Base-by-base conservation (phyloP, 2,329 filamentous ascomycete genomes). In the Myrmaecium sp. region DNA sequence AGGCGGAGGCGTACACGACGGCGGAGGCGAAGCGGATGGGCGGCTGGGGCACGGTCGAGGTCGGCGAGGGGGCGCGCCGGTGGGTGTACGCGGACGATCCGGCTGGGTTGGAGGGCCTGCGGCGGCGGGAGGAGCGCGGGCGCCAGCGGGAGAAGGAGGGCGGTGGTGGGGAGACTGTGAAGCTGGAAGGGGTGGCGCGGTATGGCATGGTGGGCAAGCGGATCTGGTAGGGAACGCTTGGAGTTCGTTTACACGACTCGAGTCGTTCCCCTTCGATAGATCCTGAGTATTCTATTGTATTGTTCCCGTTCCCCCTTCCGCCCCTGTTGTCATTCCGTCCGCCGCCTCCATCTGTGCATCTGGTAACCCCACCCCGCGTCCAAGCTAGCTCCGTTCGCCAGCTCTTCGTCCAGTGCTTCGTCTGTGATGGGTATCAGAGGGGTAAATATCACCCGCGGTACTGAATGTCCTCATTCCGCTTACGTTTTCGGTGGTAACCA, bases 171-270 rank as follows among this genome's bases (percentile, higher is more conserved):
- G 39, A 43, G 33, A 48, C 51, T 29, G 64, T 68, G 27, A 70
- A 68, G 47, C 69, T 70, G 52, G 77, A 64, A 43, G 70, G 57
- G 47, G 81, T 72, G 35, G 70, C 64, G 39, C 65, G 89, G 41
- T 98, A 94, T 56, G 82, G 83, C 46, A 94, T 95, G 89, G 75
- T 83, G 40, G 81, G 82, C 1, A 95, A 94, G 64, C 67, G 89
- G 47, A 98, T 98, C 41, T 98, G 89, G 89, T 95, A 55, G 42
- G 8, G 13, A 8, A 9, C 22, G 8, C 8, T 20, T 20, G 8
- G 11, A 11, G 8, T 20, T 20, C 11, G 11, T 8, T 8, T 11
- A 20, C 18, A 20, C 11, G 18, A 8, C 18, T 20, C 8, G 18
- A 20, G 11, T 20, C n/a, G n/a, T n/a, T n/a, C n/a, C n/a, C n/a